Conservation (phyloP, 2,329 filamentous ascomycete genomes). For the Alternaria viburni region DNA sequence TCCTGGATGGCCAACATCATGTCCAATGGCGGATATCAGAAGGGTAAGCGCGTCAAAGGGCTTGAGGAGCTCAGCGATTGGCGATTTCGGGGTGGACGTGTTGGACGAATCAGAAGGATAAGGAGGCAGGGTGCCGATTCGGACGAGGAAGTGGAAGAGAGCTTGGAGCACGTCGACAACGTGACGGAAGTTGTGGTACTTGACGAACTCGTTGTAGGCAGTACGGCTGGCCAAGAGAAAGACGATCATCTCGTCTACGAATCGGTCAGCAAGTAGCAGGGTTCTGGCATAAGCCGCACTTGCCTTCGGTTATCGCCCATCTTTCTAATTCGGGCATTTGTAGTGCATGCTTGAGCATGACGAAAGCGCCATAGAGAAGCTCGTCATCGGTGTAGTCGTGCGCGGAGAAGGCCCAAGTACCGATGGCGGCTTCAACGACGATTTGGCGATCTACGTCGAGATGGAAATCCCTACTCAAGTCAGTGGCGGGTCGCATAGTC, state of each 20-base stretch:
- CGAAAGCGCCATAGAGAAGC: constrained; percentile 79
- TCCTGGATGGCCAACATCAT: constrained; percentile 95
- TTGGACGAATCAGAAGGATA: constrained; percentile 59
- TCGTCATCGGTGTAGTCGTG: constrained; percentile 92
- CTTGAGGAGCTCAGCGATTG: constrained; percentile 76
- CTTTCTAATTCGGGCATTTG: constrained; percentile 78
- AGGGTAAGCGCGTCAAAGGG: constrained; percentile 90
- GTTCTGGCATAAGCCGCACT: constrained; percentile 40
- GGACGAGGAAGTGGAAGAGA: constrained; percentile 85
- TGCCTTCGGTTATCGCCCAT: constrained; percentile 81
- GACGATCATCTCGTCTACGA: constrained; percentile 75
- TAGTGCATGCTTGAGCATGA: constrained; percentile 91
- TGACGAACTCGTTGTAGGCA: constrained; percentile 95
- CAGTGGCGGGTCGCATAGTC: constrained; percentile 14
- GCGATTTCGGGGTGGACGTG: constrained; percentile 57
- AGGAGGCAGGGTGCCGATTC: constrained; percentile 75
- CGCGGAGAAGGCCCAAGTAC: constrained; percentile 85
- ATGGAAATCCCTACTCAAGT: constrained; percentile 63
- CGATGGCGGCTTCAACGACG: constrained; percentile 72
- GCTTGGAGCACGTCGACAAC: constrained; percentile 96
- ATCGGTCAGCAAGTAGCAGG: constrained; percentile 23
- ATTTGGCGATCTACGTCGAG: constrained; percentile 70
- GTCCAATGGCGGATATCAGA: constrained; percentile 93
- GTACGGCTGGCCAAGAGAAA: constrained; percentile 88
- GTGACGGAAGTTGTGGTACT: constrained; percentile 98